Evolutionary conservation across 768 basidiomycete genomes (phyloP).

Genomic region (Psilocybe sp.): DNA sequence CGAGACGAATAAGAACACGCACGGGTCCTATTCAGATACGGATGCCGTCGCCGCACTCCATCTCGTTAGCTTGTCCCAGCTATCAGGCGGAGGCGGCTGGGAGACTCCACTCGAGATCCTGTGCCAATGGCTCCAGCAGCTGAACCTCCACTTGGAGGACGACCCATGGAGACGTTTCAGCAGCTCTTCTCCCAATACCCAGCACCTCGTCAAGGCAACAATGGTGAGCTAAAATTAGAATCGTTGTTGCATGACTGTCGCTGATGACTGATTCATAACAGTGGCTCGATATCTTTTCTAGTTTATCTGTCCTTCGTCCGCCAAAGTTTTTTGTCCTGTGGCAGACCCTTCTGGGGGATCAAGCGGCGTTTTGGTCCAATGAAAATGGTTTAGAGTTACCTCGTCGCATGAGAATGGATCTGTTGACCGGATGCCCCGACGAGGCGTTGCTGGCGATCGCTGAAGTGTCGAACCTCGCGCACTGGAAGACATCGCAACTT

Average conservation of each 20-base stretch:
- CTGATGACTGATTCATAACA: constrained; percentile 26
- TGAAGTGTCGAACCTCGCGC: constrained; percentile 67
- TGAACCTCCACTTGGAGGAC: constrained; percentile 58
- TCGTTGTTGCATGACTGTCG: constrained; percentile 25
- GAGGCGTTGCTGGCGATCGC: constrained; percentile 74
- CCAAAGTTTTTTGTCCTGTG: constrained; percentile 68
- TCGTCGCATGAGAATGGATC: constrained; percentile 58
- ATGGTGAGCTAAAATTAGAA: constrained; percentile 43
- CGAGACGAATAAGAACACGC: constrained; percentile 48
- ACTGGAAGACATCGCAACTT: constrained; percentile 70
- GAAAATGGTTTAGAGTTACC: constrained; percentile 26
- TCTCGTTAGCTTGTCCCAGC: constrained; percentile 68
- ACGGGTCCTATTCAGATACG: constrained; percentile 54
- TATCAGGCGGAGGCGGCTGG: constrained; percentile 76
- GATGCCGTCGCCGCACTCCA: constrained; percentile 81
- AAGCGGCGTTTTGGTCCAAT: constrained; percentile 42
- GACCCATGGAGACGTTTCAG: constrained; percentile 61
- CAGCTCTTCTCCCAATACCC: constrained; percentile 49
- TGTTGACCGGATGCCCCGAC: constrained; percentile 75
- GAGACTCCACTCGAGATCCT: constrained; percentile 65
- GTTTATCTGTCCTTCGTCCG: constrained; percentile 54
- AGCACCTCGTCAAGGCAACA: constrained; percentile 65
- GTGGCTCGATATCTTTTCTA: constrained; percentile 80
- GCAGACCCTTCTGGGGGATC: constrained; percentile 59
- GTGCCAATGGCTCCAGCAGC: constrained; percentile 73